A percentile compares a stretch with the other conserved stretches of the same genome.
Conservation (phyloP, 2,329 filamentous ascomycete species). For the Trichophyton benhamiae region DNA sequence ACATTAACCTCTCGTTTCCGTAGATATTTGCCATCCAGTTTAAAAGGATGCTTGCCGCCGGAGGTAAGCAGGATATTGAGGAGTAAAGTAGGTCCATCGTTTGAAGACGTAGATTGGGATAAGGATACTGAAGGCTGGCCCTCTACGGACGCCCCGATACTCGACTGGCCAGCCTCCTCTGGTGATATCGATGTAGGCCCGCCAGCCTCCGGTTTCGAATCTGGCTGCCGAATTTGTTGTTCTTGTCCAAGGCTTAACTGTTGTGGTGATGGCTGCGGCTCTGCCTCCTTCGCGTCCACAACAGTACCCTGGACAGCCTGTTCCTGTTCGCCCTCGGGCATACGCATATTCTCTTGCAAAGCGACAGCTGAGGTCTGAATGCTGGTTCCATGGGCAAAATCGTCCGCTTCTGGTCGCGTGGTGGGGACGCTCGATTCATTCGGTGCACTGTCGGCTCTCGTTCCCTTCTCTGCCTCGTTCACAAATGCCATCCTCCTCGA, state of each 20-base stretch:
- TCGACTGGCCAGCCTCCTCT: background rate
- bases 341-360: background rate
- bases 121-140: background rate
- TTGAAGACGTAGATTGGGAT: background rate
- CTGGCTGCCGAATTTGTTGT: background rate
- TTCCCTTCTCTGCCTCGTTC: background rate
- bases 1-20: slow-evolving; percentile 66
- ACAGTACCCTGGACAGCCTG: background rate
- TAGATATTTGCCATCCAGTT: slow-evolving; percentile 77
- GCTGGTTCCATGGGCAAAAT: background rate
- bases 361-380: background rate
- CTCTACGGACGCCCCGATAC: background rate
- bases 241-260: background rate
- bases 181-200: background rate
- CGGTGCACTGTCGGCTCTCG: background rate
- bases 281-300: background rate
- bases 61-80: slow-evolving; percentile 57
- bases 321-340: background rate
- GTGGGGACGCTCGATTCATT: background rate
- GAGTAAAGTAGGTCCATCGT: background rate
- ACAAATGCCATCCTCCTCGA: background rate
- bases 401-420: background rate
- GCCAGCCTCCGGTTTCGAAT: background rate
- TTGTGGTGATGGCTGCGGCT: background rate
- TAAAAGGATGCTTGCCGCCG: slow-evolving; percentile 77